Conservation (phyloP, 208 protist genomes). For the Wallacemonas sp. region DNA sequence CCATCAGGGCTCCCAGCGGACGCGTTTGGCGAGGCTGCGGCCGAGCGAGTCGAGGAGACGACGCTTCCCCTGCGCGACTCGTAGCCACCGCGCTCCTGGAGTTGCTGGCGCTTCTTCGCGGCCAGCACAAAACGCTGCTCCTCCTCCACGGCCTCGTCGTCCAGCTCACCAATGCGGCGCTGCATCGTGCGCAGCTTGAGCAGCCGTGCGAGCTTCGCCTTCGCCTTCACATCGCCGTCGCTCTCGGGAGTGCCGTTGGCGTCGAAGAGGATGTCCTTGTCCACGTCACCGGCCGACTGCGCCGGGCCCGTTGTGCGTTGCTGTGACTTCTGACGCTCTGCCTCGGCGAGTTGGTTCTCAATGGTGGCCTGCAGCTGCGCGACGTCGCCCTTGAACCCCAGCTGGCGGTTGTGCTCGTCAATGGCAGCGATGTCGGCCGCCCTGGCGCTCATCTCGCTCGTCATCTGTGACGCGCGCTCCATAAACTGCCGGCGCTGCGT, state of each 20-base stretch:
- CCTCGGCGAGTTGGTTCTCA: constrained; percentile 7
- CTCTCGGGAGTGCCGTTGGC: constrained; percentile 11
- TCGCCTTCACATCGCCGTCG: constrained; percentile 17
- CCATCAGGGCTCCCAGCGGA: neutral
- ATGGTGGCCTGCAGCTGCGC: constrained; percentile 4
- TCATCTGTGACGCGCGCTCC: constrained; percentile 28
- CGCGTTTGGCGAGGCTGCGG: neutral
- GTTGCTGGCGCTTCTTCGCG: neutral
- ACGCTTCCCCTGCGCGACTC: constrained; percentile 8
- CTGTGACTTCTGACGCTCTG: constrained; percentile 5
- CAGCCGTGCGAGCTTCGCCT: constrained; percentile 39
- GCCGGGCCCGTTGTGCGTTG: neutral
- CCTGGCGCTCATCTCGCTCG: constrained; percentile 35
- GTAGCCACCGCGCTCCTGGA: constrained; percentile 4
- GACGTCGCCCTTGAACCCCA: constrained; percentile 11
- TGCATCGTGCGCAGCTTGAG: constrained; percentile 54
- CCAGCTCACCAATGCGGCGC: constrained; percentile 40
- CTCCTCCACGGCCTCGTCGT: constrained; percentile 30
- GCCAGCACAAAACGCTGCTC: constrained; percentile 18
- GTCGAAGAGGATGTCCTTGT: neutral
- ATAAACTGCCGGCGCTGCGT: constrained; percentile 28
- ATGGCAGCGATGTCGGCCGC: constrained; percentile 40
- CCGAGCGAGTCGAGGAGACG: neutral
- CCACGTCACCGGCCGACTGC: constrained; percentile 14
- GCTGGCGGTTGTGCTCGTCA: constrained; percentile 17